Evolutionary conservation across 75 land plant species (phyloP), one percentile per base, ranked within the genome.

Genomic region (Ceratopteris richardii): DNA sequence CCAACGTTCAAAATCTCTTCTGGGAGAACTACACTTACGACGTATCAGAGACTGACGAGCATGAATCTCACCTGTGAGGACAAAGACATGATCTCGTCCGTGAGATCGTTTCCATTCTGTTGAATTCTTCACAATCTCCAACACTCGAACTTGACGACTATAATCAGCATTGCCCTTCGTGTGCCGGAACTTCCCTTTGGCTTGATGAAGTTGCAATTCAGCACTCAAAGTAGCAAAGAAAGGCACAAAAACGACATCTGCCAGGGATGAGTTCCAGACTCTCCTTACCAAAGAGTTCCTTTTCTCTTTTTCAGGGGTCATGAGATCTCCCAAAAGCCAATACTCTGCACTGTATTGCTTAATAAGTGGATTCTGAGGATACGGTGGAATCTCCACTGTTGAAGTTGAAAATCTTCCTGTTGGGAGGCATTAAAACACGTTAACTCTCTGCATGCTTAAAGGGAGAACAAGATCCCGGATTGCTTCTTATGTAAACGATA

Each of bases 291-390:
- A 19, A 2, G 83, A 77, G 28, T 20, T 51, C 0, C 19, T 24
- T 33, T 66, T 58, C 46, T 40, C 9, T 16, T 54, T 41, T 52
- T 60, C 57, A 0, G 63, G 66, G 26, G 71, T 80, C 66, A 76
- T 50, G 28, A 88, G 60, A 52, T 88, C 90, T 7, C 77, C 83
- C 51, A 82, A 18, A 44, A 88, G 56, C 90, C 90, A 88, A 57
- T 88, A 88, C 77, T 88, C 94, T 0, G 94, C 90, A 48, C 94
- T 85, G 73, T 88, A 82, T 66, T 85, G 94, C 67, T 78, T 80
- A 41, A 82, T 75, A 37, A 85, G 29, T 4, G 94, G 90, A 43
- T 80, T 79, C 36, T 68, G 67, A 6, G 94, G 90, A 52, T 85
- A 88, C 1, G 76, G 76, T 17, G 66, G 78, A 53, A 53, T 46